Conservation (phyloP, 2,329 filamentous ascomycete species). For the Trichoderma afroharzianum region DNA sequence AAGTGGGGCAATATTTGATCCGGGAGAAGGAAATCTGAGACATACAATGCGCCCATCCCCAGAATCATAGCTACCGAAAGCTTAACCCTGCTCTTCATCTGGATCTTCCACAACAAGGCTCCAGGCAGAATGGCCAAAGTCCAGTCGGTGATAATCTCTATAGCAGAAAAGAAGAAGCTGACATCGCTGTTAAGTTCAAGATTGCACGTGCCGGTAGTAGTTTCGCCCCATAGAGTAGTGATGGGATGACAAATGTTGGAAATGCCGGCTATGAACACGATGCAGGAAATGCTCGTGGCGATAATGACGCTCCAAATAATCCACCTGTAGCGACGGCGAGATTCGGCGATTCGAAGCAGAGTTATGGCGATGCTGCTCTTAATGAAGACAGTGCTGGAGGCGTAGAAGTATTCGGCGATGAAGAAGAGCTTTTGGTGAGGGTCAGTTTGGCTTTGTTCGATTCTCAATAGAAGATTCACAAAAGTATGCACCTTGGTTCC, state of each 20-base stretch:
- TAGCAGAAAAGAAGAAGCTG: conserved; percentile 11
- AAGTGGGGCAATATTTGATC: background rate
- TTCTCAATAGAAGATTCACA: background rate
- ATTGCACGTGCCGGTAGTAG: conserved; percentile 4
- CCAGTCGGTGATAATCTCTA: conserved; percentile 10
- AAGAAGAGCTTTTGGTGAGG: conserved; percentile 3
- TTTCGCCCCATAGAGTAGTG: conserved; percentile 10
- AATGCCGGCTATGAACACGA: conserved; percentile 10
- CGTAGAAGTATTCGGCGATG: conserved; percentile 8
- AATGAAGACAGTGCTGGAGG: conserved; percentile 11
- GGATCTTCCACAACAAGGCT: background rate
- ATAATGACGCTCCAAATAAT: conserved; percentile 7
- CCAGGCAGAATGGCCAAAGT: background rate
- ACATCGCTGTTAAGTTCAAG: conserved; percentile 6
- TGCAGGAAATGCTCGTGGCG: conserved; percentile 4
- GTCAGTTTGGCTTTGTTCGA: background rate
- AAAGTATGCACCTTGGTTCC: conserved; percentile 4
- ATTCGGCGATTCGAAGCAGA: conserved; percentile 5
- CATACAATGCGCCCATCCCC: conserved; percentile 12
- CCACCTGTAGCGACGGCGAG: conserved; percentile 6
- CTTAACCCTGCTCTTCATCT: conserved; percentile 13
- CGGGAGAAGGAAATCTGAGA: background rate
- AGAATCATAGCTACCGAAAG: conserved; percentile 7
- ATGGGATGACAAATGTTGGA: conserved; percentile 16
- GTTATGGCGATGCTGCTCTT: conserved; percentile 8